A percentile compares a stretch with the other conserved stretches of the same genome.
Evolutionary conservation across 805 yeast genomes (phyloP).

Genomic region (Wickerhamia fluorescens): DNA sequence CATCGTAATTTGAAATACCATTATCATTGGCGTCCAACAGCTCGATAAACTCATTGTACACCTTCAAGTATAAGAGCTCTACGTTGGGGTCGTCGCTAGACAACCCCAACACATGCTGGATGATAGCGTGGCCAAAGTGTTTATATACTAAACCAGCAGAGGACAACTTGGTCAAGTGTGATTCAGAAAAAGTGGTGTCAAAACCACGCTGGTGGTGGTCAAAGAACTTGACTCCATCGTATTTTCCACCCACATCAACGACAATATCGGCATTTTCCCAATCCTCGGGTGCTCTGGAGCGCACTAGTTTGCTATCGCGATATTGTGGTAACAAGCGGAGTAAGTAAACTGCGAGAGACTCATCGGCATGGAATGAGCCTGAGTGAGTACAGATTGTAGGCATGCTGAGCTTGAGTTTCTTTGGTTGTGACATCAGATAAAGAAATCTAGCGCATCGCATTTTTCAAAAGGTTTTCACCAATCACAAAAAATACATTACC

Average conservation of each 20-base stretch:
- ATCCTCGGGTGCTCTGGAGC: slow-evolving; percentile 76
- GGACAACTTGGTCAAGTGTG: slow-evolving; percentile 70
- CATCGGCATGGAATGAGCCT: slow-evolving; percentile 97
- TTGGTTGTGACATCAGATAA: slow-evolving; percentile 13
- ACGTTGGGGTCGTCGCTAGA: slow-evolving; percentile 35
- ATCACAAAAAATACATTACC: no score
- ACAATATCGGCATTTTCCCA: slow-evolving; percentile 89
- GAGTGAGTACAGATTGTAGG: slow-evolving; percentile 81
- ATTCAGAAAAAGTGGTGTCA: slow-evolving; percentile 57
- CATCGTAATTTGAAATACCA: slow-evolving; percentile 69
- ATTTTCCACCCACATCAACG: slow-evolving; percentile 90
- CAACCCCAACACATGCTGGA: slow-evolving; percentile 43
- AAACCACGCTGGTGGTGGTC: slow-evolving; percentile 98
- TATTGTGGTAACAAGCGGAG: slow-evolving; percentile 64
- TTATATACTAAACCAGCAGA: slow-evolving; percentile 93
- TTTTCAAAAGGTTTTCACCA: no score
- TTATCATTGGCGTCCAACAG: slow-evolving; percentile 95
- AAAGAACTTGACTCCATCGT: slow-evolving; percentile 77
- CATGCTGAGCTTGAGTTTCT: slow-evolving; percentile 17
- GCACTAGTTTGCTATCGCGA: slow-evolving; percentile 57
- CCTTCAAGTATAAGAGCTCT: slow-evolving; percentile 60
- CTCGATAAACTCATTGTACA: slow-evolving; percentile 85
- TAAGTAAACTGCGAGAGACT: slow-evolving; percentile 88
- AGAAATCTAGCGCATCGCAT: no score
- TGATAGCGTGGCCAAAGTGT: slow-evolving; percentile 70